Evolutionary conservation across 2,329 filamentous ascomycete genomes (phyloP), one percentile per base, ranked within the genome.

Genomic region (Nemania bipapillata): DNA sequence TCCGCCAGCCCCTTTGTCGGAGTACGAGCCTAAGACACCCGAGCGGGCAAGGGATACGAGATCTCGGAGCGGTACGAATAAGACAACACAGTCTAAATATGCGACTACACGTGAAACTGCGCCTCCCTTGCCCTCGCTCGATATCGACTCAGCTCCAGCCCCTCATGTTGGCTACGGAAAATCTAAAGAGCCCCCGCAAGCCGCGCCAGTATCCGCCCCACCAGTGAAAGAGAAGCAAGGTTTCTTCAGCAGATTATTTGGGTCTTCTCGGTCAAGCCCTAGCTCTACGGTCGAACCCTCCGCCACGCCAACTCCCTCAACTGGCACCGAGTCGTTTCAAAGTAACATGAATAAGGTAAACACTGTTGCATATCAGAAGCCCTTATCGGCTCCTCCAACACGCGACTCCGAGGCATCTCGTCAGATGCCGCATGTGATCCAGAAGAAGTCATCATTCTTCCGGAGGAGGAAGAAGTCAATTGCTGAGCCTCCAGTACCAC

Each of bases 381-480:
- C 72, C 26, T 76, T 79, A 47, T 81, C 84, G 45, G 80, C 82
- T 24, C 83, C 86, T 40, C 84, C 86, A 1, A 85, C 85, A 4
- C 81, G 86, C 66, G 86, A 88, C 71, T 85, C 85, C 37, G 82
- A 84, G 57, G 83, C 82, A 37, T 50, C 74, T 62, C 75, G 79
- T 22, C 74, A 72, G 42, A 76, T 62, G 52, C 79, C 83, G 17
- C 83, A 85, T 65, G 81, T 83, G 22, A 82, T 97, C 59, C 92
- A 92, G 75, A 97, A 97, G 84, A 97, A 97, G 80, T 96, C 95
- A 0, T 95, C 93, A 0, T 98, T 99, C 82, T 98, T 98, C 82
- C 88, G 96, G 70, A 87, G 96, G 68, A 88, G 94, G 71, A 98
- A 98, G 87, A 96, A 95, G 86, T 97, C 94, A 4, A 81, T 93